phyloP scores from a whole-genome alignment of 192 early-diverging fungal species.

The Coemansia sp. region DNA sequence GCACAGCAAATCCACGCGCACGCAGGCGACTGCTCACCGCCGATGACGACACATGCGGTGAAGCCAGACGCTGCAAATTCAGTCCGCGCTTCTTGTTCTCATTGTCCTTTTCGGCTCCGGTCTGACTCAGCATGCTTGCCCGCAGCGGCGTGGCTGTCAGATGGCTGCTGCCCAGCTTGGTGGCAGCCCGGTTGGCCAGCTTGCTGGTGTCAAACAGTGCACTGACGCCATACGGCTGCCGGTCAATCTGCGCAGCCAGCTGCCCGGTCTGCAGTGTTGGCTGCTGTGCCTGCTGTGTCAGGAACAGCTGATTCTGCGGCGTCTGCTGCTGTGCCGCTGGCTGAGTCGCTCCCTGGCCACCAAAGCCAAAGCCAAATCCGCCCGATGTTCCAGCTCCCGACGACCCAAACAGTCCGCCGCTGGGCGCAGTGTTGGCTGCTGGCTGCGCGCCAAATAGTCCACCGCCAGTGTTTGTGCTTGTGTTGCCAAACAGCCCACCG shows the following conservation, averaged over 20 bases:
- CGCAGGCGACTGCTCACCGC: slow-evolving; percentile 61
- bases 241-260: slow-evolving; percentile 75
- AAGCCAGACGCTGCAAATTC: slow-evolving; percentile 71
- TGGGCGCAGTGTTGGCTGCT: slow-evolving; percentile 5
- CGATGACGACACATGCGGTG: slow-evolving; percentile 66
- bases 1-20: slow-evolving; percentile 68
- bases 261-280: slow-evolving; percentile 17
- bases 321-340: neutral
- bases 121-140: slow-evolving; percentile 20
- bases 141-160: slow-evolving; percentile 42
- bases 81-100: slow-evolving; percentile 66
- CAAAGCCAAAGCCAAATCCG: slow-evolving; percentile 23
- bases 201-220: slow-evolving; percentile 68
- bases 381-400: slow-evolving; percentile 13
- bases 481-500: slow-evolving; percentile 17
- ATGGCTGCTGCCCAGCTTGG: slow-evolving; percentile 30
- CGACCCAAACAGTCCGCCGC: slow-evolving; percentile 5
- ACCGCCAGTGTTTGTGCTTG: neutral
- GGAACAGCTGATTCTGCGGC: slow-evolving; percentile 3
- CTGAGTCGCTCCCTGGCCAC: neutral
- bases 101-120: slow-evolving; percentile 40
- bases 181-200: slow-evolving; percentile 22
- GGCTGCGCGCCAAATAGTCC: slow-evolving; percentile 14
- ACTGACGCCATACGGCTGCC: slow-evolving; percentile 84
- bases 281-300: slow-evolving; percentile 6